Evolutionary conservation across 805 yeast species (phyloP).

Genomic region (Wickerhamomyces rabaulensis): DNA sequence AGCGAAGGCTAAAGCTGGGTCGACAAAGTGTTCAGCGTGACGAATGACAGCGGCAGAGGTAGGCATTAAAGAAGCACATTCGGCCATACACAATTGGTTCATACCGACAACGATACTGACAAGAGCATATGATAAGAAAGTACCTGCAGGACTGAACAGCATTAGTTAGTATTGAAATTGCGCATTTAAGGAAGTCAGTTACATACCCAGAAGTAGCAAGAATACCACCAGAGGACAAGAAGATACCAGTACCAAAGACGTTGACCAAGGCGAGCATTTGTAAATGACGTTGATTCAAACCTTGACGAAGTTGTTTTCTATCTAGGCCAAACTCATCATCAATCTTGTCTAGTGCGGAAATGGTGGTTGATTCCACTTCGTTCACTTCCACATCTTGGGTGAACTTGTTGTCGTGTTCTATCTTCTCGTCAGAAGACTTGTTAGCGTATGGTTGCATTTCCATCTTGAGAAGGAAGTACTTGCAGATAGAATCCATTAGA

Average conservation of each 20-base stretch:
- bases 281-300: slow-evolving; percentile 28
- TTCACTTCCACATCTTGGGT: slow-evolving; percentile 1
- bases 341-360: background rate
- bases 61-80: slow-evolving; percentile 33
- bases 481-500: too few species aligned
- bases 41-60: slow-evolving; percentile 31
- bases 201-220: slow-evolving; percentile 24
- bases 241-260: slow-evolving; percentile 39
- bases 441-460: background rate
- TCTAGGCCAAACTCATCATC: slow-evolving; percentile 10
- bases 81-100: slow-evolving; percentile 36
- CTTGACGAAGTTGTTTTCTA: slow-evolving; percentile 7
- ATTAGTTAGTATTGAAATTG: background rate
- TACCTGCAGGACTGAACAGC: slow-evolving; percentile 26
- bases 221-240: slow-evolving; percentile 33
- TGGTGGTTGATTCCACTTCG: background rate
- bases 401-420: background rate
- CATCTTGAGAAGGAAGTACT: too few species aligned
- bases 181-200: background rate
- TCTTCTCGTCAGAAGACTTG: background rate
- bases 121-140: slow-evolving; percentile 27
- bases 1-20: slow-evolving; percentile 41
- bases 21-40: slow-evolving; percentile 33
- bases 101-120: slow-evolving; percentile 33
- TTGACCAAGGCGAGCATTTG: slow-evolving; percentile 46